These are phyloP conservation scores for Backusella mclennaniae DNA, from an alignment of 192 early-diverging fungal species.

Conservation along the genomic window DNA sequence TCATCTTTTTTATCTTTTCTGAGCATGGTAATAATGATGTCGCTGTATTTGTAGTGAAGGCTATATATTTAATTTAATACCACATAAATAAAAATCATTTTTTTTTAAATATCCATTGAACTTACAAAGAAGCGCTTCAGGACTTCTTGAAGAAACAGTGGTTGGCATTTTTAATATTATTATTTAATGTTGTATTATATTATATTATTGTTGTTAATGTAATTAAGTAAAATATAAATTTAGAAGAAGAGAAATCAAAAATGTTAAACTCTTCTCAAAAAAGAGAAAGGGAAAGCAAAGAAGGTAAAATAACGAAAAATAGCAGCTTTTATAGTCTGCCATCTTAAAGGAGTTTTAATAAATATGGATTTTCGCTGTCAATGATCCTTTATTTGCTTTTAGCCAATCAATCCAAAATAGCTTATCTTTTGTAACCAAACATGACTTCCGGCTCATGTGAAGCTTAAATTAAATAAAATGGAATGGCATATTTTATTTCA, in stretches of 20 bases:
- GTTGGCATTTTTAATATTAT: background rate
- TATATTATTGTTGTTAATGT: background rate
- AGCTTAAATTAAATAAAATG: background rate
- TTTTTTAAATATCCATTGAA: slow-evolving; percentile 7
- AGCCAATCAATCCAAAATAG: slow-evolving; percentile 10
- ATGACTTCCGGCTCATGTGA: slow-evolving; percentile 9
- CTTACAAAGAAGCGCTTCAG: slow-evolving; percentile 36
- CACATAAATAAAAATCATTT: background rate
- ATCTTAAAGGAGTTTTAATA: background rate
- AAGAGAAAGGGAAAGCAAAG: background rate
- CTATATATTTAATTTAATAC: slow-evolving; percentile 1
- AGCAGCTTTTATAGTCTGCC: background rate
- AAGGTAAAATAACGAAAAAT: background rate
- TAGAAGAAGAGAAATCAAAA: background rate
- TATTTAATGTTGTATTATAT: background rate
- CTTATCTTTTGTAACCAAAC: slow-evolving; percentile 16
- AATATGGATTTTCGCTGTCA: slow-evolving; percentile 7
- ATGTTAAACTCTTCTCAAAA: background rate
- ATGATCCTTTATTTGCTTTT: background rate
- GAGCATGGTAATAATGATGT: slow-evolving; percentile 33
- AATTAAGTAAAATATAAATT: background rate
- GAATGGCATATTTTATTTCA: background rate
- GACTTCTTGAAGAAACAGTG: slow-evolving; percentile 36
- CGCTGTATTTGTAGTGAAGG: slow-evolving; percentile 33
- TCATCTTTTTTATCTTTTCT: slow-evolving; percentile 13